Evolutionary conservation across 352 stramenopile genomes (phyloP), one percentile per base, ranked within the genome.

Genomic region (Globisporangium alternatum): DNA sequence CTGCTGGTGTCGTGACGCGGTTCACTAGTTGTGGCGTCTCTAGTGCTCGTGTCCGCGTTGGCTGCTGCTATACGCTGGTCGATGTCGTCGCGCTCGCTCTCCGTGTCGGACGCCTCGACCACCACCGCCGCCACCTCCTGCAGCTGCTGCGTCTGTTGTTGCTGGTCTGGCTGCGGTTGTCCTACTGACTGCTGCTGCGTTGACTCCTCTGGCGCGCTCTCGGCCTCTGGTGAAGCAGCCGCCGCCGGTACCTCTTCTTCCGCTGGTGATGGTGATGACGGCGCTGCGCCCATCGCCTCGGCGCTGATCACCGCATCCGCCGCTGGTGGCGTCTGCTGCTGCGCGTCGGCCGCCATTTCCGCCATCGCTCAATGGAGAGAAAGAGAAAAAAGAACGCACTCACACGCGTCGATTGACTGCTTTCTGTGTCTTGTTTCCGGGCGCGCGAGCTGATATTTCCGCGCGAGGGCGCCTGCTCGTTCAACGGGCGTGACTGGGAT

Each of bases 401-500:
- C 48, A 51, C 44, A 51, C 44, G 21, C 19, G 45, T 15, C 45
- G 45, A 28, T 28, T 28, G 39, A 45, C 12, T 6, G 39, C 15
- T 45, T 6, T 12, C 39, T 45, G 35, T 9, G 22, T 35, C 15
- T 19, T 41, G 21, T 25, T 33, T 25, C 21, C 21, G 25, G 28
- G 30, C 30, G 28, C 51, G 51, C 30, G 12, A n/a, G 37, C 52
- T 58, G 52, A 45, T n/a, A 45, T 58, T 58, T 58, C 52, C 52
- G 31, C 52, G 51, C 39, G 30, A 57, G 35, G 30, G 30, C 51
- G 52, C 22, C 52, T 17, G 45, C 7, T 30, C 43, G 28, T 28
- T 57, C 28, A 43, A 39, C 25, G 52, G 15, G 51, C 48, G 25
- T 55, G 49, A 55, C 49, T 22, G 49, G 28, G 49, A 56, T 39